Base-by-base conservation (phyloP, 1,284 basidiomycete species). In the Sanguinoderma infundibulare region DNA sequence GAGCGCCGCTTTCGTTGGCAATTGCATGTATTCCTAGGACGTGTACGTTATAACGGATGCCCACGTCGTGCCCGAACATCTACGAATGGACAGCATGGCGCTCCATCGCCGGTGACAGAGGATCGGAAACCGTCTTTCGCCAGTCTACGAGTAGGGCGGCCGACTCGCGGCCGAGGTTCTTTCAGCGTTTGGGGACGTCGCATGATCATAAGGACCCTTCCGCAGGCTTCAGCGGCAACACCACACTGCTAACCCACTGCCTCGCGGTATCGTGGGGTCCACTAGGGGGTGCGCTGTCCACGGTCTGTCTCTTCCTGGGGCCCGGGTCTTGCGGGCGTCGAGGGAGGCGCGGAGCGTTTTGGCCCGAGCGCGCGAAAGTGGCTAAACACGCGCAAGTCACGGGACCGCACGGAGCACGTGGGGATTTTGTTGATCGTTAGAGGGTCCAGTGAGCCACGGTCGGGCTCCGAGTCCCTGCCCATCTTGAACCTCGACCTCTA, bases 391-490 rank as follows among this genome's bases (percentile, higher is more conserved):
- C 66, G 64, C 30, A 59, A 42, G 61, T 67, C 72, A 72, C 71
- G 71, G 57, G 72, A 67, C 57, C 36, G 62, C 65, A 59, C 55
- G 59, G 38, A 30, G 62, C 72, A 73, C 72, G 72, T 73, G 72
- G 64, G 22, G 15, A 53, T 53, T 42, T 68, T 73, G 72, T 73
- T 73, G 71, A 73, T 71, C 70, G 72, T 70, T 70, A 70, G 69
- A 69, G 69, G 66, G 68, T 60, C 55, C 64, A 35, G 49, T 30
- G 49, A 67, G 66, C 63, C 65, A 67, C 63, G 65, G 62, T 56
- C 61, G 61, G n/a, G n/a, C n/a, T 53, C 17, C n/a, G n/a, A n/a
- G n/a, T 22, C 54, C 65, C 62, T 54, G 62, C 62, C 57, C 65
- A 61, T 63, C 65, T 66, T 66, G 65, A 60, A 59, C 61, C 55